Percentiles rank a stretch among this genome's conserved stretches.
Conservation (phyloP, 1,284 basidiomycete genomes). For the Rhodotorula sp. region DNA sequence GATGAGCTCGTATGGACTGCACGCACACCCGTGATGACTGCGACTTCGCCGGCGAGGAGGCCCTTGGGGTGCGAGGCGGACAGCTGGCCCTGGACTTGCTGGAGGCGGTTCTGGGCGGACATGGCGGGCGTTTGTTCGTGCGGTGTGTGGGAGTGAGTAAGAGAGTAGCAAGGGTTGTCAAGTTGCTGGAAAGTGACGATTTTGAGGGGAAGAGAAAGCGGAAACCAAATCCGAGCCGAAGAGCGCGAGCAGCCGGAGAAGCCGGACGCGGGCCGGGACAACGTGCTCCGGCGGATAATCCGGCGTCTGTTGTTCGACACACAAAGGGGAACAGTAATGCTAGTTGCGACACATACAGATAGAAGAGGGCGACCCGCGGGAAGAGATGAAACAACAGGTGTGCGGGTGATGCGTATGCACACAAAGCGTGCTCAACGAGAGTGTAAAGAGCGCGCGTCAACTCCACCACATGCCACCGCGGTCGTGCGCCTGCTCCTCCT, state of each 20-base stretch:
- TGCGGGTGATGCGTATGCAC: not conserved
- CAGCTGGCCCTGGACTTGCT: conserved; percentile 61
- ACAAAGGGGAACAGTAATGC: not conserved
- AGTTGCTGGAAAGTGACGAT: not conserved
- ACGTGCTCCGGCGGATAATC: not conserved
- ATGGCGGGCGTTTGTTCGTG: conserved; percentile 3
- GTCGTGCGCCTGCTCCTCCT: not conserved
- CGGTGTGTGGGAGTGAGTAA: not conserved
- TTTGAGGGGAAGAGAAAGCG: no score
- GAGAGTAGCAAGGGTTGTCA: no score
- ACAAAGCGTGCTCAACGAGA: not conserved
- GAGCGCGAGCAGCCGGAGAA: not conserved
- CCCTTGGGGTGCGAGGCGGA: conserved; percentile 56
- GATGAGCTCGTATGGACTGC: no score
- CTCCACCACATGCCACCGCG: conserved; percentile 12
- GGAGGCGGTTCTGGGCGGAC: conserved; percentile 26
- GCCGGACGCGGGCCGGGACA: not conserved
- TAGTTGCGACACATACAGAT: not conserved
- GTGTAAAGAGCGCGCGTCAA: not conserved
- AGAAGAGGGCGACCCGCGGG: no score
- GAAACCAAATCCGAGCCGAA: no score
- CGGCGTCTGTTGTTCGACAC: no score
- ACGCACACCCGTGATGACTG: conserved; percentile 71
- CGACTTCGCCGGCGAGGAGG: conserved; percentile 71
- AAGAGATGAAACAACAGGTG: no score